Evolutionary conservation across 1,284 basidiomycete species (phyloP), one percentile per base, ranked within the genome.

Genomic region (Cutaneotrichosporon spelunceum): DNA sequence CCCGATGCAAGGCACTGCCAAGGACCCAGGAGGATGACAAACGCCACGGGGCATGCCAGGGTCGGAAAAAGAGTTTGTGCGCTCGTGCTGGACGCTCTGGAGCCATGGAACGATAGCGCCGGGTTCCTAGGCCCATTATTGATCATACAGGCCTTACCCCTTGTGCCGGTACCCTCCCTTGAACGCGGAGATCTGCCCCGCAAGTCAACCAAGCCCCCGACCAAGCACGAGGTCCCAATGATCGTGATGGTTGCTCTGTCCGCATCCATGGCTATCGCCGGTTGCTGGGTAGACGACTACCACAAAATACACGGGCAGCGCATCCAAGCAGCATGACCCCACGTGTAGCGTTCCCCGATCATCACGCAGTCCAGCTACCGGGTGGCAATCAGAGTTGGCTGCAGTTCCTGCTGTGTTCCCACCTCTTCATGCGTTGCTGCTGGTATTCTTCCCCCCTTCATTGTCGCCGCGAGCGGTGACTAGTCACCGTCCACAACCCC

Each of bases 201-300:
- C 30, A 33, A 33, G 30, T 5, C 30, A 33, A 33, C 30, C 30
- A n/a, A n/a, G 6, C 16, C 19, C 39, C 39, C 2, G n/a, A 19
- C 39, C 16, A 42, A 19, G 39, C 19, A 42, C 39, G 19, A 42
- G 19, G 48, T 50, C 48, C 27, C 24, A 23, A 26, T 24, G 23
- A 26, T 14, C 48, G 10, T 16, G 48, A 30, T 26, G 48, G 48
- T 50, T 50, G 48, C 48, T 50, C 16, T 50, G 48, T 50, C 26
- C 48, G 30, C 26, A 23, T 29, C 27, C 26, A 50, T 50, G 27
- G 26, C 48, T 50, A 50, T 50, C 48, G 48, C 48, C 48, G 48
- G 48, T 50, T 50, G 48, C 48, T 50, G 48, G 48, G 48, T 50
- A 50, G 48, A 50, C 48, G 48, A 50, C 27, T 26, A 50, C 16